These are phyloP conservation scores for Euphorbia corollata DNA, from an alignment of 441 rosid genomes.

Conservation along the genomic window DNA sequence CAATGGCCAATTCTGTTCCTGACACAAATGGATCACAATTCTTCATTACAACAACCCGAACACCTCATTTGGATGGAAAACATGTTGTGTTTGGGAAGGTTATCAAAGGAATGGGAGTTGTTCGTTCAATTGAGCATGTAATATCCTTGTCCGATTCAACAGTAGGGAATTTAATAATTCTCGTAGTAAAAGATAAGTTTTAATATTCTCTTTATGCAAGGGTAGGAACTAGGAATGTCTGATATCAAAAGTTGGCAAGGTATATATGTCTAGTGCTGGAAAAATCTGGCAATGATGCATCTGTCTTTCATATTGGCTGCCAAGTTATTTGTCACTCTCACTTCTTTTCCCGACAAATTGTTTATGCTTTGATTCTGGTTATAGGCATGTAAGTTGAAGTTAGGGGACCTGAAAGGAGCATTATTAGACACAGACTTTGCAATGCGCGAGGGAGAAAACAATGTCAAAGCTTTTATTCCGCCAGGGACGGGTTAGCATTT, in stretches of 20 bases:
- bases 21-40: slow-evolving; percentile 90
- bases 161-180: background rate
- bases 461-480: slow-evolving; percentile 89
- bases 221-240: background rate
- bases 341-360: background rate
- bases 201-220: background rate
- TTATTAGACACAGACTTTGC: slow-evolving; percentile 79
- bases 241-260: background rate
- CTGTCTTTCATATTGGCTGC: background rate
- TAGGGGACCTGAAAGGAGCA: slow-evolving; percentile 85
- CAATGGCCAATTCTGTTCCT: slow-evolving; percentile 87
- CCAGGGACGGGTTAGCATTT: slow-evolving; percentile 73
- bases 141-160: background rate
- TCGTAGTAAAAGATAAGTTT: background rate
- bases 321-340: background rate
- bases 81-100: slow-evolving; percentile 93
- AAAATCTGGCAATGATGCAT: background rate
- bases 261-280: background rate
- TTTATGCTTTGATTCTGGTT: slow-evolving; percentile 16
- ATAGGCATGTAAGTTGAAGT: slow-evolving; percentile 80
- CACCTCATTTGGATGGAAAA: slow-evolving; percentile 83
- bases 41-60: slow-evolving; percentile 80
- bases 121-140: slow-evolving; percentile 76
- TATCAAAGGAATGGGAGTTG: slow-evolving; percentile 87
- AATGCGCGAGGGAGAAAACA: slow-evolving; percentile 77